Evolutionary conservation across 2,329 filamentous ascomycete genomes (phyloP), one percentile per base, ranked within the genome.

Genomic region (Ophiostoma piceae): DNA sequence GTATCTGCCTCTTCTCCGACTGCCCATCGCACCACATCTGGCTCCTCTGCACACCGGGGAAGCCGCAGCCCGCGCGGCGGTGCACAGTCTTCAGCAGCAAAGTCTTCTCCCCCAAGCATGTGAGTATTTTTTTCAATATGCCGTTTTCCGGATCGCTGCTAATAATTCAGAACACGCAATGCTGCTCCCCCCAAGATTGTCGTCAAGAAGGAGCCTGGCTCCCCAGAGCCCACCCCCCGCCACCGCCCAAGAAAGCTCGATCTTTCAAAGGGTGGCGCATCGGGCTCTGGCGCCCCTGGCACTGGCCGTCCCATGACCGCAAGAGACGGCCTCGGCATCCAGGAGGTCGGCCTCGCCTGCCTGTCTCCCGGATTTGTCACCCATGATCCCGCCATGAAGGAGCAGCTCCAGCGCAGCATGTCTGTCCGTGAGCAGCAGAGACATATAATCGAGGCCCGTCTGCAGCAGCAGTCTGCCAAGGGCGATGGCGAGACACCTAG

Each of bases 291-390:
- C 70, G 83, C 83, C 16, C 84, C 86, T 37, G 82, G 82, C 41
- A 87, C 90, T 6, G 88, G 88, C 68, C 88, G 92, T 54, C 90
- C 92, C 51, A 83, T 96, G 79, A 95, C 92, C 9, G 90, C 89
- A 32, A 87, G 92, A 74, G 92, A 96, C 71, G 85, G 89, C 29
- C 82, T 95, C 51, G 91, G 86, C 60, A 94, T 98, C 77, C 93
- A 96, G 76, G 92, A 97, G 79, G 91, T 98, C 35, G 95, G 95
- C 71, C 85, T 98, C 70, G 94, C 94, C 60, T 99, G 95, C 76
- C 84, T 99, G 69, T 98, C 95, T 1, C 95, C 95, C 0, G 95
- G 95, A 69, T 98, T 99, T 76, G 89, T 96, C 74, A 98, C 95
- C 19, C 92, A 98, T 75, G 93, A 99, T 79, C 94, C 95, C n/a